Percentiles rank a stretch among this genome's conserved stretches.
These are phyloP conservation scores for Gossypium davidsonii DNA, from an alignment of 441 rosid genomes.

Conservation along the genomic window DNA sequence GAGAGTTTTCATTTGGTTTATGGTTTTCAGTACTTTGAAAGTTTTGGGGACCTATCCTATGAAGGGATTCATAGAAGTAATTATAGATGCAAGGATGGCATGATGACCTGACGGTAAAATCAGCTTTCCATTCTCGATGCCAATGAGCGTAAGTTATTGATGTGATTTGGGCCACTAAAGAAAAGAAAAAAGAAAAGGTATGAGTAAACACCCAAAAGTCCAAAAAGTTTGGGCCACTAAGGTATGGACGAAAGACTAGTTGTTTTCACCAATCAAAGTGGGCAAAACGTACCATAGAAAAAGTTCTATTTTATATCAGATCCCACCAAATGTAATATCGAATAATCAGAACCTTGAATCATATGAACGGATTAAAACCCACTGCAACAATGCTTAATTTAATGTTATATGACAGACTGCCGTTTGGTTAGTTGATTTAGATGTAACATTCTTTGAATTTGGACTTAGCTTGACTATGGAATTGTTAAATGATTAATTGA, in stretches of 20 bases:
- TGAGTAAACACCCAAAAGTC: not conserved
- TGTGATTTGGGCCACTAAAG: too few species aligned
- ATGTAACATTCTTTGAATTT: not conserved
- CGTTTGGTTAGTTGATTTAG: too few species aligned
- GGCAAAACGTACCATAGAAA: not conserved
- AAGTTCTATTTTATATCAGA: not conserved
- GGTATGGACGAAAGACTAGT: not conserved
- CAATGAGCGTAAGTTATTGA: not conserved
- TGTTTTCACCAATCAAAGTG: not conserved
- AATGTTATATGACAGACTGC: not conserved
- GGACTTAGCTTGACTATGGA: not conserved
- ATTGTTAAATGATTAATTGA: not conserved
- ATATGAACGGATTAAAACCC: not conserved
- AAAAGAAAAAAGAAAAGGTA: not conserved
- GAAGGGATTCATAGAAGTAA: too few species aligned
- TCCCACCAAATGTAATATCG: not conserved
- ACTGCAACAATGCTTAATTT: not conserved
- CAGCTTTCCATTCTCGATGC: not conserved
- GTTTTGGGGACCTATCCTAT: too few species aligned
- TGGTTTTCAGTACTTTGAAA: too few species aligned
- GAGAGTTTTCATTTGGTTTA: not conserved
- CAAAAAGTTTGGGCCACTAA: not conserved
- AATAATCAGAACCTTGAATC: not conserved
- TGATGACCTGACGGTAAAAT: not conserved
- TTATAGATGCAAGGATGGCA: not conserved